Percentiles rank a stretch among this genome's conserved stretches.
Evolutionary conservation across 1,284 basidiomycete species (phyloP).

Genomic region (Ceratobasidium theobromae): DNA sequence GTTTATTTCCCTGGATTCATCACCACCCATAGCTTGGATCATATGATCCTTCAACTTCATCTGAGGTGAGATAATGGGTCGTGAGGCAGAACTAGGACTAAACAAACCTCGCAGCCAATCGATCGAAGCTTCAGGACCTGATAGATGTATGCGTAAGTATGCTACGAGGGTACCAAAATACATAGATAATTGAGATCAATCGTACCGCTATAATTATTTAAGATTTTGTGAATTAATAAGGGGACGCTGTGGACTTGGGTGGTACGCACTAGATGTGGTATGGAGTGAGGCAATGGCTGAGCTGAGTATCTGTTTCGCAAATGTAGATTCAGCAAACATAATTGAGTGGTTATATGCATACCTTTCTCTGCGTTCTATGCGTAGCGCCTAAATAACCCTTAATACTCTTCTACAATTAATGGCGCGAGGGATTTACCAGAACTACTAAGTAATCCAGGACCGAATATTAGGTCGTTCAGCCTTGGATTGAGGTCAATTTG

Average conservation of each 20-base stretch:
- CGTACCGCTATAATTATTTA: background rate
- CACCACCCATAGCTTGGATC: background rate
- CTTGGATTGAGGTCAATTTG: no score
- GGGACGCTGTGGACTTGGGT: no score
- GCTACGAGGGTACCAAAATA: background rate
- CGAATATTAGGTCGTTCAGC: background rate
- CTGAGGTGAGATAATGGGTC: background rate
- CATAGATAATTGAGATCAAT: background rate
- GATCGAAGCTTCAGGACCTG: background rate
- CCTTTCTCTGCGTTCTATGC: conserved; percentile 24
- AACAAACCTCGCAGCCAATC: background rate
- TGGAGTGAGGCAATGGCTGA: conserved; percentile 7
- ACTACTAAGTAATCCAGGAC: background rate
- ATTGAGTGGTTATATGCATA: background rate
- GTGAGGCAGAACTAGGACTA: background rate
- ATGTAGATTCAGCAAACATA: background rate
- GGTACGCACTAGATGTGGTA: background rate
- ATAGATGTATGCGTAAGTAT: background rate
- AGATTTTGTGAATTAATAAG: no score
- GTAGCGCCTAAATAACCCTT: background rate
- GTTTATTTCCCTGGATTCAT: background rate
- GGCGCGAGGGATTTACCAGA: background rate
- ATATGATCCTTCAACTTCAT: background rate
- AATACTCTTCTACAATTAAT: background rate
- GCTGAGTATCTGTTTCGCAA: background rate